phyloP scores from a whole-genome alignment of 495 filamentous ascomycete genomes.

The Friedmanniomyces simplex region DNA sequence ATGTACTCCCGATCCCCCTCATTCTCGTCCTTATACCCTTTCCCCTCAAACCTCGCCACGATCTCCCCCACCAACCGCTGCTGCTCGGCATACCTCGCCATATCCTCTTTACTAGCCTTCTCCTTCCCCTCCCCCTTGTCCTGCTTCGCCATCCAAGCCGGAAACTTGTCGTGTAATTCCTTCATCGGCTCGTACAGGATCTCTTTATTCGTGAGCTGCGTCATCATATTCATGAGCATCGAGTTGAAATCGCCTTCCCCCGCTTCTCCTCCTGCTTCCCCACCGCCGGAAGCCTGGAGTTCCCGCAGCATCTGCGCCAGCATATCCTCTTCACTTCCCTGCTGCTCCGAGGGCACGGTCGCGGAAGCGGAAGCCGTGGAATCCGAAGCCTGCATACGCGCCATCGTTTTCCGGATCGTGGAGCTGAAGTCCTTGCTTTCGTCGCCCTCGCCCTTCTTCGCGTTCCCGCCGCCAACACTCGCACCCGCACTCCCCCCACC shows the following conservation, averaged over 20 bases:
- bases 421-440: constrained; percentile 68
- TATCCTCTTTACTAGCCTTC: constrained; percentile 54
- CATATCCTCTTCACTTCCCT: constrained; percentile 59
- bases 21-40: constrained; percentile 69
- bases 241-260: constrained; percentile 88
- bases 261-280: constrained; percentile 49
- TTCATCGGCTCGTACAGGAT: constrained; percentile 98
- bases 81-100: constrained; percentile 72
- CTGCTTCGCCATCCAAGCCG: constrained; percentile 76
- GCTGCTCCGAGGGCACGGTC: constrained; percentile 48
- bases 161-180: constrained; percentile 85
- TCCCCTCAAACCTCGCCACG: constrained; percentile 73
- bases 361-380: constrained; percentile 73
- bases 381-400: constrained; percentile 81
- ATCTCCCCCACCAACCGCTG: constrained; percentile 75
- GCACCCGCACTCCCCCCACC: not conserved
- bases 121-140: constrained; percentile 29
- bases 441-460: constrained; percentile 18
- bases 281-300: constrained; percentile 49
- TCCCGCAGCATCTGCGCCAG: constrained; percentile 78
- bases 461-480: not conserved
- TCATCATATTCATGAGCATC: constrained; percentile 95
- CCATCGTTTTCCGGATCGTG: constrained; percentile 81
- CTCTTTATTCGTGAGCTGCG: constrained; percentile 95
- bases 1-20: constrained; percentile 78